phyloP scores from a whole-genome alignment of 805 yeast genomes.

The Spathaspora arborariae region DNA sequence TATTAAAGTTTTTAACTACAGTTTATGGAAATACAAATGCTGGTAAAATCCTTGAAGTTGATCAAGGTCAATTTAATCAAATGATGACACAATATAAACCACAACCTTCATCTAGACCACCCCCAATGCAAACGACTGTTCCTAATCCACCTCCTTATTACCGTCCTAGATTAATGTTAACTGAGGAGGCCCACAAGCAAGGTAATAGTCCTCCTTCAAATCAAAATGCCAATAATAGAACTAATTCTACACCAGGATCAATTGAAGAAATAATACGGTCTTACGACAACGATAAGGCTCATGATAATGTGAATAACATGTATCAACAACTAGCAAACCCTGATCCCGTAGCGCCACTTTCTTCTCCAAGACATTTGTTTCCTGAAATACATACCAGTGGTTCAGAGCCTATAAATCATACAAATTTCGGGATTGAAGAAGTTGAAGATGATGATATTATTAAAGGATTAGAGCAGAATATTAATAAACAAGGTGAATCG shows the following conservation, averaged over 20 bases:
- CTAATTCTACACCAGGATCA: conserved; percentile 12
- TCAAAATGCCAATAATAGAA: no score
- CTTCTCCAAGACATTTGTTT: conserved; percentile 31
- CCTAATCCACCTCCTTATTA: conserved; percentile 11
- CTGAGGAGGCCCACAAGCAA: conserved; percentile 27
- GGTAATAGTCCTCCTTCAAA: conserved; percentile 1
- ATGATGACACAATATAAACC: conserved; percentile 12
- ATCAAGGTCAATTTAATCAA: conserved; percentile 15
- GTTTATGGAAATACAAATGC: conserved; percentile 60
- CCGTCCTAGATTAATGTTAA: conserved; percentile 39
- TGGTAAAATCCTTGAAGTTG: conserved; percentile 43
- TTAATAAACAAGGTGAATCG: conserved; percentile 47
- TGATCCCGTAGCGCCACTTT: conserved; percentile 11
- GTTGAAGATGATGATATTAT: conserved; percentile 15
- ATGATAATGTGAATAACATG: conserved; percentile 19
- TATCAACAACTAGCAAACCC: conserved; percentile 30
- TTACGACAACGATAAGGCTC: conserved; percentile 17
- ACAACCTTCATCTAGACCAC: not conserved
- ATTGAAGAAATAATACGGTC: conserved; percentile 29
- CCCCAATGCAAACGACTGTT: not conserved
- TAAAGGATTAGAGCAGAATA: conserved; percentile 43
- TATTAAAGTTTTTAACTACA: conserved; percentile 80
- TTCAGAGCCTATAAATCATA: conserved; percentile 1
- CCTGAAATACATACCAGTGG: conserved; percentile 25
- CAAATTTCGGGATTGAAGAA: not conserved